phyloP scores from a whole-genome alignment of 768 basidiomycete genomes.

The Trametes villosa region DNA sequence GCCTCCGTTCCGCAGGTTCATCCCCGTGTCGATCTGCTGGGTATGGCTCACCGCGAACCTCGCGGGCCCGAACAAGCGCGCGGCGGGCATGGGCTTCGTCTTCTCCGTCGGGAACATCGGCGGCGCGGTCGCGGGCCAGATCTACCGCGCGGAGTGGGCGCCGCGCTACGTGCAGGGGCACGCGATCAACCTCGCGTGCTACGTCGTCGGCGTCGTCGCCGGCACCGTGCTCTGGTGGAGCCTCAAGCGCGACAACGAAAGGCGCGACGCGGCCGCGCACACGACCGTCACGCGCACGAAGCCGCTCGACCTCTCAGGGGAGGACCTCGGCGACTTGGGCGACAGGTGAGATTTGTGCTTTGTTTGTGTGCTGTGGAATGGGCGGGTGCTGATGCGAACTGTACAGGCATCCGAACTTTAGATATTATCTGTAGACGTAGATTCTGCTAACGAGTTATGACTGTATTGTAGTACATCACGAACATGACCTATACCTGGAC shows the following conservation, averaged over 20 bases:
- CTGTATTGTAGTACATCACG: constrained; percentile 1
- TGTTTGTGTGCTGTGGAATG: neutral
- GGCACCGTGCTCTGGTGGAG: constrained; percentile 31
- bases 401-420: constrained; percentile 26
- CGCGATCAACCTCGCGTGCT: constrained; percentile 35
- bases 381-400: neutral
- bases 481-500: too few relatives aligned
- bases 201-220: constrained; percentile 30
- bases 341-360: constrained; percentile 30
- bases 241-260: constrained; percentile 30
- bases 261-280: constrained; percentile 24
- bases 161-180: constrained; percentile 41
- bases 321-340: constrained; percentile 34
- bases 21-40: constrained; percentile 35
- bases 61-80: constrained; percentile 36
- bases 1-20: constrained; percentile 29
- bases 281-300: constrained; percentile 10
- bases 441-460: constrained; percentile 1
- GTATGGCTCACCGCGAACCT: constrained; percentile 34
- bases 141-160: constrained; percentile 36
- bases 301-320: constrained; percentile 29
- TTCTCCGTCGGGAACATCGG: constrained; percentile 40
- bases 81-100: constrained; percentile 37
- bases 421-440: constrained; percentile 22
- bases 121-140: constrained; percentile 35